Evolutionary conservation across 768 basidiomycete species (phyloP), one percentile per base, ranked within the genome.

Genomic region (Erythrobasidium yunnanense): DNA sequence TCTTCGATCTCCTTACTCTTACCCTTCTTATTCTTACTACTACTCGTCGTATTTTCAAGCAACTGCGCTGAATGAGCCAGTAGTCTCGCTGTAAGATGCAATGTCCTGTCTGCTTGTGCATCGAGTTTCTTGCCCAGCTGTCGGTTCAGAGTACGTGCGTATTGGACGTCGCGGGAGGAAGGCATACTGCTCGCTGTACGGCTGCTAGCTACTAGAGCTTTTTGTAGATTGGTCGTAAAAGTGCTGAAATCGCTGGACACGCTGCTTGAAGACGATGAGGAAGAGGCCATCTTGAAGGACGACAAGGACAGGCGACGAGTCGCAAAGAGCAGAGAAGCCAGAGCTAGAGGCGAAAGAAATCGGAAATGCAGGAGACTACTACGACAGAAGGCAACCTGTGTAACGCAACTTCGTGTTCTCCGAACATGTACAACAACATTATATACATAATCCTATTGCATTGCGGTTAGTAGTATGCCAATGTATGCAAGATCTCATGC

Each of bases 401-500:
- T n/a, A n/a, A n/a, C n/a, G n/a, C n/a, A n/a, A n/a, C n/a, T n/a
- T n/a, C n/a, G n/a, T n/a, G n/a, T n/a, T n/a, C n/a, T n/a, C n/a
- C n/a, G n/a, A n/a, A n/a, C n/a, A n/a, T 11, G 38, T 42, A 42
- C 38, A 42, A 42, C 38, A 42, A 42, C 38, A 42, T n/a, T 42
- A 11, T 42, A n/a, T n/a, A n/a, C n/a, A n/a, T n/a, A n/a, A n/a
- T n/a, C n/a, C n/a, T n/a, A n/a, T n/a, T n/a, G n/a, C n/a, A n/a
- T n/a, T n/a, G n/a, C n/a, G n/a, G n/a, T 80, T 79, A 99, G 76
- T 92, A 97, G 76, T 86, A 97, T 33, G 84, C 88, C 35, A 97
- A 87, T 4, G 87, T 86, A 74, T 96, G 93, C 42, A 97, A 79
- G 23, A 97, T 78, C 75, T 83, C 85, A 76, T 97, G 95, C 0